Evolutionary conservation across 441 rosid genomes (phyloP).

Genomic region (Arabidopsis hybrid): DNA sequence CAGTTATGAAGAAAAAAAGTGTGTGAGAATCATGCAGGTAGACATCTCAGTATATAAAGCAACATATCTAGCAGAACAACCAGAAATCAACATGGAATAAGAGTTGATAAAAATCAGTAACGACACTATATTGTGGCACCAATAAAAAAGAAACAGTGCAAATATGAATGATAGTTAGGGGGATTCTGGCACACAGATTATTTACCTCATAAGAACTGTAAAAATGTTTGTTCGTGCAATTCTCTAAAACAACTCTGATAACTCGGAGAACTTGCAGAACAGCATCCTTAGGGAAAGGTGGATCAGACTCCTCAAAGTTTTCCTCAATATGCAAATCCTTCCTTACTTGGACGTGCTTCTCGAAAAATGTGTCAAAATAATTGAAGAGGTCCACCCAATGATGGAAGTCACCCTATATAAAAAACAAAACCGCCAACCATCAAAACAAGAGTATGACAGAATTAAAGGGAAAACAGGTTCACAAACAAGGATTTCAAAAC

Average conservation of each 20-base stretch:
- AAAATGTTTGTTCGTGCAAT: slow-evolving; percentile 95
- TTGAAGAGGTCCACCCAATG: slow-evolving; percentile 99
- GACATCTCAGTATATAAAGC: slow-evolving; percentile 18
- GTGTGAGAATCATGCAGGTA: slow-evolving; percentile 39
- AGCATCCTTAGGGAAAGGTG: slow-evolving; percentile 87
- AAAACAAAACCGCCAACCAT: slow-evolving; percentile 32
- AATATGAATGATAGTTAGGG: slow-evolving; percentile 8
- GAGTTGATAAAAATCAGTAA: neutral
- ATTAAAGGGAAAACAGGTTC: slow-evolving; percentile 18
- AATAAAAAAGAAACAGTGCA: neutral
- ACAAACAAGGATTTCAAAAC: slow-evolving; percentile 8
- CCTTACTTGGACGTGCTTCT: slow-evolving; percentile 86
- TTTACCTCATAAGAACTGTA: slow-evolving; percentile 81
- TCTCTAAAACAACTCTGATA: slow-evolving; percentile 89
- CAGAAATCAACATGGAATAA: slow-evolving; percentile 9
- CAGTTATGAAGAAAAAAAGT: slow-evolving; percentile 46
- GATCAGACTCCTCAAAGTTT: slow-evolving; percentile 71
- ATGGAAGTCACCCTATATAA: slow-evolving; percentile 95
- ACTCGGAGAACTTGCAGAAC: slow-evolving; percentile 94
- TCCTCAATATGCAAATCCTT: slow-evolving; percentile 91
- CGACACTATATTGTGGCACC: neutral
- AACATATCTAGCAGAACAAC: slow-evolving; percentile 1
- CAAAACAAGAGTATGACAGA: slow-evolving; percentile 26
- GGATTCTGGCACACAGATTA: slow-evolving; percentile 36
- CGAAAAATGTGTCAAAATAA: slow-evolving; percentile 93